Percentiles rank a stretch among this genome's conserved stretches.
Evolutionary conservation across 768 basidiomycete genomes (phyloP).

Genomic region (Sporobolomyces pararoseus): DNA sequence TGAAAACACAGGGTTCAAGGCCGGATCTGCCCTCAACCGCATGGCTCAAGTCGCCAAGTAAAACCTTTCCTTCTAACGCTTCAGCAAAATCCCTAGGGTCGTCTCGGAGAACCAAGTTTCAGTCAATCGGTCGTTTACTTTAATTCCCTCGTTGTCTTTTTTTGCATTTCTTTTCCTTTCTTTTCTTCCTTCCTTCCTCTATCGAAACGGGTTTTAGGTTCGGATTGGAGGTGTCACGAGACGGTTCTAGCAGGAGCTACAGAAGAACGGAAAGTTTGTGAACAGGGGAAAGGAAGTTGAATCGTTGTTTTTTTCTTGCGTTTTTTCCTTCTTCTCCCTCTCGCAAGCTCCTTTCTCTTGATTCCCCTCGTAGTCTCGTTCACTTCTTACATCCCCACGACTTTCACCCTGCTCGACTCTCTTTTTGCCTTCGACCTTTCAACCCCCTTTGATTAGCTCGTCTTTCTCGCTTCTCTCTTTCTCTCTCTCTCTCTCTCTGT

Average conservation of each 20-base stretch:
- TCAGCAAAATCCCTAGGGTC: no score
- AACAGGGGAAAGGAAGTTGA: neutral
- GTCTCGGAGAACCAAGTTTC: no score
- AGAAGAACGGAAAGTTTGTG: no score
- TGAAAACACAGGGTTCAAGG: no score
- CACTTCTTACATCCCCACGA: neutral
- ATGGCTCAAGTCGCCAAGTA: slow-evolving; percentile 49
- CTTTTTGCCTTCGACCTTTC: no score
- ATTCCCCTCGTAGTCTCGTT: neutral
- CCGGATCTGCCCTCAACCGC: slow-evolving; percentile 86
- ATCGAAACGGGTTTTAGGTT: no score
- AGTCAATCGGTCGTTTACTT: no score
- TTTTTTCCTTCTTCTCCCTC: slow-evolving; percentile 3
- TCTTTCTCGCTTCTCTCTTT: no score
- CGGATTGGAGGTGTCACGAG: neutral
- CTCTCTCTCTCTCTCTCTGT: slow-evolving; percentile 8
- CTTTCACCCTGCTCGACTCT: no score
- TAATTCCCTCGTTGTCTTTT: slow-evolving; percentile 13
- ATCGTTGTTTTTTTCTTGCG: neutral
- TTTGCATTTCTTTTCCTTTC: slow-evolving; percentile 7
- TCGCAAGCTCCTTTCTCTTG: neutral
- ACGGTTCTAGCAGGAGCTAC: no score
- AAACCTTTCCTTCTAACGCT: neutral
- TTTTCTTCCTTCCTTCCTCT: neutral
- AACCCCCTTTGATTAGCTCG: no score